phyloP scores from a whole-genome alignment of 2,329 filamentous ascomycete genomes.

The Cadophora luteo-olivacea region DNA sequence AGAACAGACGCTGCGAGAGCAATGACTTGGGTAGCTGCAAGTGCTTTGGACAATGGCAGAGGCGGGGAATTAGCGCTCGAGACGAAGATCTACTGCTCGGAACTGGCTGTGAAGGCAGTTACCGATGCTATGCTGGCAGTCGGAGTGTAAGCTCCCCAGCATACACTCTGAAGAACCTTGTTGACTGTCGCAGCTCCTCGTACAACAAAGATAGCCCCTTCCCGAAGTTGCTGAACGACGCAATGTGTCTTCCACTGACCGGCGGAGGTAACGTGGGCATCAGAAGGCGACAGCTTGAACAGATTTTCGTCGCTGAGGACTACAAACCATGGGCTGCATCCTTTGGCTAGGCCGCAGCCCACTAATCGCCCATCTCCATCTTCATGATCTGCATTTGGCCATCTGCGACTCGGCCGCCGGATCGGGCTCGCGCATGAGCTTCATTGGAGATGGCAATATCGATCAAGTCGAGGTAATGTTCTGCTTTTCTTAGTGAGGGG shows the following conservation, averaged over 20 bases:
- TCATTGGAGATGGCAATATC: conserved; percentile 24
- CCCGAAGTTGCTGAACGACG: conserved; percentile 53
- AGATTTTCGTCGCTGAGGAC: conserved; percentile 50
- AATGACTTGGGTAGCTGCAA: conserved; percentile 59
- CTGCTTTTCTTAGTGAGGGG: conserved; percentile 20
- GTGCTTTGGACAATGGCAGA: conserved; percentile 47
- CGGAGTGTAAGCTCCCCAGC: conserved; percentile 52
- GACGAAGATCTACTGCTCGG: conserved; percentile 59
- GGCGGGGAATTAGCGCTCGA: conserved; percentile 55
- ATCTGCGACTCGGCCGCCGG: neutral
- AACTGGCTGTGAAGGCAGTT: conserved; percentile 55
- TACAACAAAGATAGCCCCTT: conserved; percentile 43
- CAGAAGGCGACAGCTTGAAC: conserved; percentile 54
- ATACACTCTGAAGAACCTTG: too few relatives aligned
- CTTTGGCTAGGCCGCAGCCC: conserved; percentile 24
- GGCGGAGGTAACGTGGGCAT: conserved; percentile 62
- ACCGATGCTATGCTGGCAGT: conserved; percentile 58
- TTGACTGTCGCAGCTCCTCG: conserved; percentile 27
- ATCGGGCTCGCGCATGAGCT: neutral
- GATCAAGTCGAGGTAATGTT: conserved; percentile 29
- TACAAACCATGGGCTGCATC: conserved; percentile 56
- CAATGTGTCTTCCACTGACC: conserved; percentile 55
- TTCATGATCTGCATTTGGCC: conserved; percentile 10
- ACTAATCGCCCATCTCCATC: conserved; percentile 20
- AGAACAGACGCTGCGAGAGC: conserved; percentile 54